phyloP scores from a whole-genome alignment of 306 rosid genomes.

The Medicago lupulina region DNA sequence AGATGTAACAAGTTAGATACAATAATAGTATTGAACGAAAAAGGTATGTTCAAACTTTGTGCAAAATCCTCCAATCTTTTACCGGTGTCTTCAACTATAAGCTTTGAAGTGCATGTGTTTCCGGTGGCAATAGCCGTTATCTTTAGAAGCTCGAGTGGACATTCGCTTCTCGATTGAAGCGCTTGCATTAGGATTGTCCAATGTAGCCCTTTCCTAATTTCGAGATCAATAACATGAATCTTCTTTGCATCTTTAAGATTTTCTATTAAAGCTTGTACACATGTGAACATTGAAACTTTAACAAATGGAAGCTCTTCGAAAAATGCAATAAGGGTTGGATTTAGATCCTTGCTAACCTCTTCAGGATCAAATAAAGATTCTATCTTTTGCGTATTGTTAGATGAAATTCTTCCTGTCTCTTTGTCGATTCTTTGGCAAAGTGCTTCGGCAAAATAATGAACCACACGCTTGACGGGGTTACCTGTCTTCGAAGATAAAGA shows the following conservation, averaged over 20 bases:
- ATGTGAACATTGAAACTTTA: constrained; percentile 37
- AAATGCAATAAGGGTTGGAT: constrained; percentile 40
- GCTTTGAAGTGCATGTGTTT: constrained; percentile 12
- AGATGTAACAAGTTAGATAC: constrained; percentile 56
- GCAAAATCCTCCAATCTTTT: constrained; percentile 48
- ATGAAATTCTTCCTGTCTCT: constrained; percentile 57
- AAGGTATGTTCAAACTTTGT: constrained; percentile 50
- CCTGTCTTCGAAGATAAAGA: constrained; percentile 49
- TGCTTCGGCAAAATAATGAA: constrained; percentile 62
- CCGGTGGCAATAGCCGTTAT: constrained; percentile 49
- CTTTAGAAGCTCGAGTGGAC: constrained; percentile 47
- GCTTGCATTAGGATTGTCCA: constrained; percentile 51
- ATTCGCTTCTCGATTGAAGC: constrained; percentile 37
- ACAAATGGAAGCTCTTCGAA: constrained; percentile 43
- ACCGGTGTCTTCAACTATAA: constrained; percentile 40
- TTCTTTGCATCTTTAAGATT: constrained; percentile 43
- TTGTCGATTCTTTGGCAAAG: constrained; percentile 56
- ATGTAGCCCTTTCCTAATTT: constrained; percentile 41
- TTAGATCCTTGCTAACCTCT: constrained; percentile 35
- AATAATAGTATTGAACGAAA: constrained; percentile 52
- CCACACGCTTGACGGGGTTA: constrained; percentile 56
- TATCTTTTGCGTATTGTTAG: constrained; percentile 8
- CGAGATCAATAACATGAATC: constrained; percentile 53
- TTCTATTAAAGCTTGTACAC: constrained; percentile 51
- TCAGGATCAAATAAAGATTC: constrained; percentile 44